Evolutionary conservation across 306 rosid genomes (phyloP), one percentile per base, ranked within the genome.

Genomic region (Fagus sylvatica): DNA sequence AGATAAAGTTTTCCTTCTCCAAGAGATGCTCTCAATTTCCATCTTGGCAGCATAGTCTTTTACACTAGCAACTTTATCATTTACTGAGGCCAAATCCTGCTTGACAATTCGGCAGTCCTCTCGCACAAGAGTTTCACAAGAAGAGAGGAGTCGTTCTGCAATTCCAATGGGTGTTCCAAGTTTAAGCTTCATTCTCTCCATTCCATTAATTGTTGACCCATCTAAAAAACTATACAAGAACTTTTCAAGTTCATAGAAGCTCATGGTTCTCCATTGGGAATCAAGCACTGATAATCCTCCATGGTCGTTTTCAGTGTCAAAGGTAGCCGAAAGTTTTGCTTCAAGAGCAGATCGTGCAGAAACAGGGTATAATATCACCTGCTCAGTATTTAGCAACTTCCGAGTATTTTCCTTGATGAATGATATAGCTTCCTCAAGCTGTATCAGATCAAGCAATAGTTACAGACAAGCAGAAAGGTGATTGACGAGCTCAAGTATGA

Each of bases 301-400:
- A 65, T 62, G 40, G 69, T 60, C 82, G 64, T 87, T 80, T 75
- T 78, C 88, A 80, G 78, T 69, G 53, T 77, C 85, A 53, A 89
- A 66, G 76, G 85, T 76, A 56, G 84, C 73, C 53, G 79, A 78
- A 77, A 95, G 96, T 81, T 95, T 95, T 62, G 87, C 89, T 76
- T 93, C 93, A 85, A 95, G 98, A 71, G 99, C 91, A 89, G 90
- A 82, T 84, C 98, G 83, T 5, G 98, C 99, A 74, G 99, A 91
- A 22, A 95, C 93, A 12, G 99, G 97, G 88, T 89, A 95, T 77
- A 95, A 76, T 69, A 72, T 83, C 77, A 95, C 96, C 73, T 84
- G 78, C 79, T 91, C 98, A 13, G 89, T 76, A 78, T 87, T 95
- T 65, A 95, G 84, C 88, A 95, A 77, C 75, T 89, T 95, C 79